A percentile compares a stretch with the other conserved stretches of the same genome.
These are phyloP conservation scores for Phytophthora uliginosa DNA, from an alignment of 352 stramenopile species.

Conservation along the genomic window DNA sequence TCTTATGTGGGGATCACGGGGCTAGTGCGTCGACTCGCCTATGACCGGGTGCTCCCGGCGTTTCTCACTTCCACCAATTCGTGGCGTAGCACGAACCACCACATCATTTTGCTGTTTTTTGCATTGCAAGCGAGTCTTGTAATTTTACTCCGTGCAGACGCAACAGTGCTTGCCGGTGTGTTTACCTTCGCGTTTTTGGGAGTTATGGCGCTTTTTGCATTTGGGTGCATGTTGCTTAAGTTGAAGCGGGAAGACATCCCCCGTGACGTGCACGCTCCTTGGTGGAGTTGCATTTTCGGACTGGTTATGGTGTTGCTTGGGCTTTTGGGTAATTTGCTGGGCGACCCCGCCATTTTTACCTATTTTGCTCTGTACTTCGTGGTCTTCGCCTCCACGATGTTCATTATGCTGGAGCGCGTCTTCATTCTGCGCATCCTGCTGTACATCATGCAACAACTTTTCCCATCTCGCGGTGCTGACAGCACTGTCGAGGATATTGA, in stretches of 20 bases:
- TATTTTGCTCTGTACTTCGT: constrained; percentile 89
- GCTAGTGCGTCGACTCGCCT: constrained; percentile 81
- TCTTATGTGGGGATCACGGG: constrained; percentile 93
- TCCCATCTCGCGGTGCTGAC: constrained; percentile 53
- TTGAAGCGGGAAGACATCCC: constrained; percentile 93
- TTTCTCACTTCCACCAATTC: constrained; percentile 74
- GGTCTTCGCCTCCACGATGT: constrained; percentile 75
- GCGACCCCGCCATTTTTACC: constrained; percentile 79
- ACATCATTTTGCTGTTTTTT: constrained; percentile 89
- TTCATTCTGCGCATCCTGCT: constrained; percentile 81
- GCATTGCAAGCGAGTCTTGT: constrained; percentile 77
- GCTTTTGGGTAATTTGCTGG: constrained; percentile 72
- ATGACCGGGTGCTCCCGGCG: constrained; percentile 73
- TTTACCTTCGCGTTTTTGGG: constrained; percentile 94
- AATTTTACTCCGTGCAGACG: constrained; percentile 81
- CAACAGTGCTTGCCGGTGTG: constrained; percentile 88
- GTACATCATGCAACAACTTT: constrained; percentile 70
- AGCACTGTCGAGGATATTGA: constrained; percentile 37
- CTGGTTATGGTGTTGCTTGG: constrained; percentile 77
- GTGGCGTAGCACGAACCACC: constrained; percentile 87
- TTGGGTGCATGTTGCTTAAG: constrained; percentile 94
- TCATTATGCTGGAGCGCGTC: constrained; percentile 85
- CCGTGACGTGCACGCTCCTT: constrained; percentile 86
- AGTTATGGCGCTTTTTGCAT: constrained; percentile 93
- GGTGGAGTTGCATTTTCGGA: constrained; percentile 85